phyloP scores from a whole-genome alignment of 495 filamentous ascomycete genomes.

The Cenococcum geophilum region DNA sequence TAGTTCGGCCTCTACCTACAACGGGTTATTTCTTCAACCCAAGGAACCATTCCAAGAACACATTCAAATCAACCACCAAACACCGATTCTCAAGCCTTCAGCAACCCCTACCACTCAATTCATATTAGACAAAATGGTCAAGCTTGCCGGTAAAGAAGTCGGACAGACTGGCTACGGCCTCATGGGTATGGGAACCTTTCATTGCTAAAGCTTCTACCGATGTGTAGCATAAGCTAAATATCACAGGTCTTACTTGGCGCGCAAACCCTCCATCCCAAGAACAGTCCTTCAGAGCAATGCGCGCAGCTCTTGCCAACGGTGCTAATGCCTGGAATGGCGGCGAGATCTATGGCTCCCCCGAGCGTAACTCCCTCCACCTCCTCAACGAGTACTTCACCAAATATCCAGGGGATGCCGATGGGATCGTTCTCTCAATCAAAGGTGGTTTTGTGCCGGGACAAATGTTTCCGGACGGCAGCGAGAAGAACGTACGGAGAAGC shows the following conservation, averaged over 20 bases:
- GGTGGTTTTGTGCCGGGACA: slow-evolving; percentile 45
- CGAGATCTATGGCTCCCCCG: slow-evolving; percentile 69
- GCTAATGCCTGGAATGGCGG: slow-evolving; percentile 76
- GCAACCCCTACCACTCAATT: neutral
- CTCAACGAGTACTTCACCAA: slow-evolving; percentile 60
- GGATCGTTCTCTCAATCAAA: slow-evolving; percentile 61
- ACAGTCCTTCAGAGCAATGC: slow-evolving; percentile 62
- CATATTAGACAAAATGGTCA: slow-evolving; percentile 15
- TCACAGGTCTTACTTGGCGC: slow-evolving; percentile 69
- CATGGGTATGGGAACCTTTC: slow-evolving; percentile 32
- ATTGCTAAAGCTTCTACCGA: neutral
- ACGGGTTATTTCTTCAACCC: no score
- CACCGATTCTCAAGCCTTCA: neutral
- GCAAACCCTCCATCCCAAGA: slow-evolving; percentile 50
- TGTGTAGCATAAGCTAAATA: slow-evolving; percentile 3
- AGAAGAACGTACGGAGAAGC: slow-evolving; percentile 55
- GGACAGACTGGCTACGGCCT: slow-evolving; percentile 38
- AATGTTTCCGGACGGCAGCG: slow-evolving; percentile 50
- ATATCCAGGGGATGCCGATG: slow-evolving; percentile 62
- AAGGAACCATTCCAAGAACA: neutral
- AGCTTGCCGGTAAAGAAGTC: slow-evolving; percentile 33
- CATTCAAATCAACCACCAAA: neutral
- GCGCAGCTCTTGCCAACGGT: slow-evolving; percentile 57
- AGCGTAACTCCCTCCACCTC: slow-evolving; percentile 61
- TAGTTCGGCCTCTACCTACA: no score